Conservation (phyloP, 2,329 filamentous ascomycete species). For the Penicillium sp. region DNA sequence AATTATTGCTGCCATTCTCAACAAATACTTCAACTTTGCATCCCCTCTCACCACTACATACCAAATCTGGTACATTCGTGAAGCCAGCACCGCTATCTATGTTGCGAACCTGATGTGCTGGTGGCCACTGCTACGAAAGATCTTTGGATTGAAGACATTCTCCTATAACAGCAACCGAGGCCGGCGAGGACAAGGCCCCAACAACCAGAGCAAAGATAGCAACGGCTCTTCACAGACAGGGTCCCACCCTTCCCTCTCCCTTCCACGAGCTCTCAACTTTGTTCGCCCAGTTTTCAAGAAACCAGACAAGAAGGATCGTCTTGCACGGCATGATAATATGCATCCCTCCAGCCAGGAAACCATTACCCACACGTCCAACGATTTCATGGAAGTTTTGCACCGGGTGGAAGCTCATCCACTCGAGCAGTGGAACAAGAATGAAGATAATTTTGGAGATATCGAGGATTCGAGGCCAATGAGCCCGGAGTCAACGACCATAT, state of each 20-base stretch:
- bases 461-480: conserved; percentile 8
- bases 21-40: conserved; percentile 48
- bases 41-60: conserved; percentile 39
- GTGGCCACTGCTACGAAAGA: conserved; percentile 32
- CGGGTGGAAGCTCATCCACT: conserved; percentile 12
- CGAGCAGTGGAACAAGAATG: conserved; percentile 12
- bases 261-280: conserved; percentile 13
- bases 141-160: conserved; percentile 32
- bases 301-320: background rate
- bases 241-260: conserved; percentile 22
- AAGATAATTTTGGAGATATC: background rate
- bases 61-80: conserved; percentile 46
- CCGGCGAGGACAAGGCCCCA: conserved; percentile 5
- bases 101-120: conserved; percentile 48
- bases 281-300: conserved; percentile 11
- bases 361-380: conserved; percentile 16
- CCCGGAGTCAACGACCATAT: conserved; percentile 1
- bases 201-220: conserved; percentile 19
- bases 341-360: conserved; percentile 20
- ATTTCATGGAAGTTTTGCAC: conserved; percentile 10
- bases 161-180: conserved; percentile 28
- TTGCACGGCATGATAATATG: background rate
- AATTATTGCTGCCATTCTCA: conserved; percentile 50
- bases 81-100: conserved; percentile 43
- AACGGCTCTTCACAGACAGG: conserved; percentile 18